These are phyloP conservation scores for Platanus orientalis DNA, from an alignment of 164 flowering plant species.

Conservation along the genomic window DNA sequence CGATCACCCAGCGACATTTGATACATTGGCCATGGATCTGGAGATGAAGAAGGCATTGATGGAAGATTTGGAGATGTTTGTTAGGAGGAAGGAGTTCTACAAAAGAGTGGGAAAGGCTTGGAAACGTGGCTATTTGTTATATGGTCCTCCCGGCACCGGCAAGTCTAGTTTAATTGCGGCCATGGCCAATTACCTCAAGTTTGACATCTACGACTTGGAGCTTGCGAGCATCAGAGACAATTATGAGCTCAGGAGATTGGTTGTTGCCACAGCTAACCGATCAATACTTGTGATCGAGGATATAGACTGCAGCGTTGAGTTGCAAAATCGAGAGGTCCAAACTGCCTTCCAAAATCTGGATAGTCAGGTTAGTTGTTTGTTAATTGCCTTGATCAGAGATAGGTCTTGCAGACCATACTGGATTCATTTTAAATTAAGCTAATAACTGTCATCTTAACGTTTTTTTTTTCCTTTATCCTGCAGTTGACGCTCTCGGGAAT, in stretches of 20 bases:
- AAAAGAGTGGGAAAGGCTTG: slow-evolving; percentile 40
- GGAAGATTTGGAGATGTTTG: slow-evolving; percentile 30
- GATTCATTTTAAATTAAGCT: too few relatives aligned
- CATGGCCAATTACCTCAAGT: slow-evolving; percentile 35
- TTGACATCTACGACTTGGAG: slow-evolving; percentile 39
- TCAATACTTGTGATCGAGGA: slow-evolving; percentile 44
- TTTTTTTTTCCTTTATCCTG: too few relatives aligned
- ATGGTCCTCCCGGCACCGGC: slow-evolving; percentile 38
- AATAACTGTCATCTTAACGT: too few relatives aligned
- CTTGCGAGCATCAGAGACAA: slow-evolving; percentile 22
- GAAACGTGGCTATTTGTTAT: slow-evolving; percentile 39
- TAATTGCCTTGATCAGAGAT: too few relatives aligned
- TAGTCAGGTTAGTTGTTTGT: too few relatives aligned
- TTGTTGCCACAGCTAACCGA: slow-evolving; percentile 25
- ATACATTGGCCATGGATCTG: slow-evolving; percentile 35
- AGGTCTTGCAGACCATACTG: too few relatives aligned
- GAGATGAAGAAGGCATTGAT: slow-evolving; percentile 24
- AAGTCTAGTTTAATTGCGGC: slow-evolving; percentile 45
- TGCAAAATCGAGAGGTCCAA: slow-evolving; percentile 21
- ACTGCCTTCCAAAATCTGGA: too few relatives aligned
- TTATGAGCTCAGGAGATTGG: slow-evolving; percentile 25
- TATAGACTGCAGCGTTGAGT: slow-evolving; percentile 32
- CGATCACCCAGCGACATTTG: slow-evolving; percentile 37
- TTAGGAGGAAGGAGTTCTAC: slow-evolving; percentile 25
- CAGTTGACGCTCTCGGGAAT: too few relatives aligned